Evolutionary conservation across 2,329 filamentous ascomycete species (phyloP).

Genomic region (Sporothrix phasma): DNA sequence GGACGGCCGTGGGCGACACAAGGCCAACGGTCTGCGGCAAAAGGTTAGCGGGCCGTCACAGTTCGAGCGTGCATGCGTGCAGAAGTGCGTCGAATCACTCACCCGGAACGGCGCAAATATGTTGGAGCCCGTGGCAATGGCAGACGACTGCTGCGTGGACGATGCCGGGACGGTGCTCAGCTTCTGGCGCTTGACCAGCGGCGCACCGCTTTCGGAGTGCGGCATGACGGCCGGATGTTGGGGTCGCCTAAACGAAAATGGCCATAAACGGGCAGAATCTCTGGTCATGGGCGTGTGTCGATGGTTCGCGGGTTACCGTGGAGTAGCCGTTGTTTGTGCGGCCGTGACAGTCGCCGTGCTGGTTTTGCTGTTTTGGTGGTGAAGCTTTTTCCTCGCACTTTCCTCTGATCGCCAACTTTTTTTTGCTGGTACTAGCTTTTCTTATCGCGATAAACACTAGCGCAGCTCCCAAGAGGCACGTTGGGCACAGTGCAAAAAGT

Average conservation of each 20-base stretch:
- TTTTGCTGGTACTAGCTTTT: slow-evolving; percentile 10
- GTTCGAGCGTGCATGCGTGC: too few species aligned
- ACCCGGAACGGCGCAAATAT: slow-evolving; percentile 93
- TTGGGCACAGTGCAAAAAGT: background rate
- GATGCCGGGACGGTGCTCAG: slow-evolving; percentile 30
- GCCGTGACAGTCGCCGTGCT: background rate
- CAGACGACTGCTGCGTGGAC: slow-evolving; percentile 27
- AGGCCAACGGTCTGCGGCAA: slow-evolving; percentile 69
- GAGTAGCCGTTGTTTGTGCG: background rate
- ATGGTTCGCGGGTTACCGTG: background rate
- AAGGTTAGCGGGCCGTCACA: background rate
- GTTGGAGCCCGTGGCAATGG: slow-evolving; percentile 48
- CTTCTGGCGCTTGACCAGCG: slow-evolving; percentile 69
- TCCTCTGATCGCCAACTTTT: slow-evolving; percentile 12
- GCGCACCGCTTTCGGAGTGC: slow-evolving; percentile 49
- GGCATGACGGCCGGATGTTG: slow-evolving; percentile 34
- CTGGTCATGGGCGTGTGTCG: background rate
- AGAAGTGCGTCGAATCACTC: slow-evolving; percentile 28
- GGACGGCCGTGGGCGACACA: slow-evolving; percentile 80
- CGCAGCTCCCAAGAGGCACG: background rate
- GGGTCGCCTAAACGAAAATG: background rate
- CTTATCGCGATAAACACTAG: slow-evolving; percentile 10
- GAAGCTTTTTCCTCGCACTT: slow-evolving; percentile 10
- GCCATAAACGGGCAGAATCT: background rate
- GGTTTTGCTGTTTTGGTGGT: background rate